Base-by-base conservation (phyloP, 345 rosid species). In the Gossypium stocksii region DNA sequence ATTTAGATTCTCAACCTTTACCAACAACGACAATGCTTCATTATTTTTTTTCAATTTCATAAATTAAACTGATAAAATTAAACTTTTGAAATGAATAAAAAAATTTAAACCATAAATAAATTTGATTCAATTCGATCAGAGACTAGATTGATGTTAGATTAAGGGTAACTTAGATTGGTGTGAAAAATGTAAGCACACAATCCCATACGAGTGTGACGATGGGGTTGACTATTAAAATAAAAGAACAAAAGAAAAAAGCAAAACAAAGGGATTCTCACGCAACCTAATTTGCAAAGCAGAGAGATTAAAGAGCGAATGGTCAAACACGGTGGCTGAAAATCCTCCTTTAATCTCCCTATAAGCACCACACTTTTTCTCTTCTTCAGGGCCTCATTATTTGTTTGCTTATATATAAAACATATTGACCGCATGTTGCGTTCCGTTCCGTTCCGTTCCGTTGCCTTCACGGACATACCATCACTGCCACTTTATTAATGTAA, bases 251-350 rank as follows among this genome's bases (percentile, higher is more conserved):
- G 1, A 59, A 56, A 6, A 59, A 13, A 13, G 25, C 8, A 59
- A 23, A 25, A 25, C 63, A 59, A 59, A 23, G 63, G 63, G 41
- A 59, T 59, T 23, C 64, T 59, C 64, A 59, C 64, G 64, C 38
- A 10, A 25, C 63, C 63, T 59, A n/a, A n/a, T n/a, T 54, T n/a
- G 19, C 8, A 54, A 19, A 2, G 9, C 3, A 2, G 20, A 7
- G 58, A n/a, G 10, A 54, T n/a, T 16, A 17, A 54, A 19, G 61
- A 12, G 64, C 27, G 64, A 12, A 4, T 59, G 64, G 64, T 59
- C 64, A 59, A 59, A 59, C 64, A 59, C 64, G 64, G 64, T 59
- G 38, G 38, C 64, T 59, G 64, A 59, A 59, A 59, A 12, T 25
- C 63, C 63, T 52, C 57, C 57, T 17, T 6, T 52, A 52, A 52